phyloP scores from a whole-genome alignment of 192 early-diverging fungal species.

The Haplosporangium gracile region DNA sequence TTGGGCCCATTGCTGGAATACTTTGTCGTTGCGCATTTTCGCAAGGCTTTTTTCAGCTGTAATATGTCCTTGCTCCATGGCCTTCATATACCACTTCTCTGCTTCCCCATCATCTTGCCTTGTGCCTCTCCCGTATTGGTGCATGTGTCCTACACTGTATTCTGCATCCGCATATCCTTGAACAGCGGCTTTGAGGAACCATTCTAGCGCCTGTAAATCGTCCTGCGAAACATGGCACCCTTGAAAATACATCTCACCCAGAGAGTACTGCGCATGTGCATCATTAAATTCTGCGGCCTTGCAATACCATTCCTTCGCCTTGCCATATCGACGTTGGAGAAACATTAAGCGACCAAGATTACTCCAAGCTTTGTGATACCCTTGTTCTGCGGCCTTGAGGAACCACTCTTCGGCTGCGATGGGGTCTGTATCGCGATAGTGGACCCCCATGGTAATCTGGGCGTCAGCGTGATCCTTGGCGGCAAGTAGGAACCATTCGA shows the following conservation, averaged over 20 bases:
- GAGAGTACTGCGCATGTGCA: constrained; percentile 11
- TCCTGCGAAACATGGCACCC: neutral
- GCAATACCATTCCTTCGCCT: constrained; percentile 8
- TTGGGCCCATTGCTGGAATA: neutral
- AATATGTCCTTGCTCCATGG: constrained; percentile 11
- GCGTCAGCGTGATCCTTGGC: neutral
- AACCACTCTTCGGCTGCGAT: constrained; percentile 4
- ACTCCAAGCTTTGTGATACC: neutral
- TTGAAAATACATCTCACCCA: constrained; percentile 6
- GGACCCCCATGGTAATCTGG: neutral
- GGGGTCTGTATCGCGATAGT: constrained; percentile 5
- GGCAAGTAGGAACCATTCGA: neutral
- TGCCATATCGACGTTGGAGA: neutral
- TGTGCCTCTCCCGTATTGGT: constrained; percentile 8
- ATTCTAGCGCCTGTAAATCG: constrained; percentile 1
- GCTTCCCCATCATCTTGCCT: neutral
- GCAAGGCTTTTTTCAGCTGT: constrained; percentile 2
- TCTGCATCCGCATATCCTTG: constrained; percentile 14
- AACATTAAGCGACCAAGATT: constrained; percentile 7
- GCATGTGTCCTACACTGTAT: neutral
- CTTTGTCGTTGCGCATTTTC: neutral
- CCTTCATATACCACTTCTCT: neutral
- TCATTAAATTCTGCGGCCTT: constrained; percentile 1
- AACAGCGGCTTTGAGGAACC: constrained; percentile 13
- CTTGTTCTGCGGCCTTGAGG: constrained; percentile 10